Conservation (phyloP, 2,329 filamentous ascomycete species). For the Apiospora hydei region DNA sequence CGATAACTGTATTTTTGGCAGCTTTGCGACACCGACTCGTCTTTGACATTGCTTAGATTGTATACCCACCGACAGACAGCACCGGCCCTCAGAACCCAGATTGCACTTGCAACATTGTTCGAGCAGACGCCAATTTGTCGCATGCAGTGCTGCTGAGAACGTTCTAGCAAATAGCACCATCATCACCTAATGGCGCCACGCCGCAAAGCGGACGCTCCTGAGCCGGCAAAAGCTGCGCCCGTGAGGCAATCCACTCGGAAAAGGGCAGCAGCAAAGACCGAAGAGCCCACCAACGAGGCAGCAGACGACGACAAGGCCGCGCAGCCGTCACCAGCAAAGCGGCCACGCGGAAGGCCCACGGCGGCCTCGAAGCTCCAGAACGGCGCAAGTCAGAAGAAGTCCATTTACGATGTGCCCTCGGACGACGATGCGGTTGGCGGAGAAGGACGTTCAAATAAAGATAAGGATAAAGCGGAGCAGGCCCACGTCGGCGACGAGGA, state of each 20-base stretch:
- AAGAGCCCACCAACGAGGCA: not conserved
- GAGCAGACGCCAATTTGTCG: not conserved
- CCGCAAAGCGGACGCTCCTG: slow-evolving; percentile 5
- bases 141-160: not conserved
- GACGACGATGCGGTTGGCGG: slow-evolving; percentile 2
- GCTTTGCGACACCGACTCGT: not conserved
- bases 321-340: slow-evolving; percentile 13
- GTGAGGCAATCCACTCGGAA: slow-evolving; percentile 17
- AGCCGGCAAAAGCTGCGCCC: not conserved
- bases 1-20: not conserved
- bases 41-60: not conserved
- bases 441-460: slow-evolving; percentile 5
- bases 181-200: slow-evolving; percentile 19
- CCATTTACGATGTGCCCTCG: slow-evolving; percentile 26
- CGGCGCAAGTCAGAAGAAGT: slow-evolving; percentile 4
- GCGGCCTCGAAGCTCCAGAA: slow-evolving; percentile 10
- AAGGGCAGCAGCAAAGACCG: not conserved
- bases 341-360: slow-evolving; percentile 25
- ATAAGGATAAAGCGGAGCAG: not conserved
- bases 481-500: slow-evolving; percentile 14
- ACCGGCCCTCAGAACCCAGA: not conserved
- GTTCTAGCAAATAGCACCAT: not conserved
- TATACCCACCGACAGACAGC: not conserved
- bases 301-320: not conserved
- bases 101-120: not conserved